These are phyloP conservation scores for Calophaca sinica DNA, from an alignment of 306 rosid species.

Conservation along the genomic window DNA sequence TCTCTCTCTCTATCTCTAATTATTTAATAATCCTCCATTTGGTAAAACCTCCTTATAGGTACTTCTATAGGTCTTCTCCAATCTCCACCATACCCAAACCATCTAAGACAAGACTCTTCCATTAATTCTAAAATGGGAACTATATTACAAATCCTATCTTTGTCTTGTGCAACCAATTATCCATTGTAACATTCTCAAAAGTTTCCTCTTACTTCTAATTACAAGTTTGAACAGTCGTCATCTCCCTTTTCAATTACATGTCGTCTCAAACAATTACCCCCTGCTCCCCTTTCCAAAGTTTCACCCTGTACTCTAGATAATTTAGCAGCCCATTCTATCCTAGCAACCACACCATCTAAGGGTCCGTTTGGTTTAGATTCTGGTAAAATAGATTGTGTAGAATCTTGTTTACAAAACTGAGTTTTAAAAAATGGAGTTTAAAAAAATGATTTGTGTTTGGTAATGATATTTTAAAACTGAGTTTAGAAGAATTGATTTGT, in stretches of 20 bases:
- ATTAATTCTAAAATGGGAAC: too few relatives aligned
- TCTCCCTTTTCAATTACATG: conserved; percentile 1
- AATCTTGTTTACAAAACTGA: too few relatives aligned
- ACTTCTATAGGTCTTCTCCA: not conserved
- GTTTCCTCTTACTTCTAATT: conserved; percentile 1
- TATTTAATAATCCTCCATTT: not conserved
- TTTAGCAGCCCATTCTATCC: conserved; percentile 13
- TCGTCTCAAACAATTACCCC: not conserved
- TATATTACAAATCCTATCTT: too few relatives aligned
- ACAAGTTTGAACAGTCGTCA: not conserved
- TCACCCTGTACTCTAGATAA: not conserved
- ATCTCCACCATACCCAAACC: not conserved
- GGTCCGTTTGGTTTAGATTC: too few relatives aligned
- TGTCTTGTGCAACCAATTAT: too few relatives aligned
- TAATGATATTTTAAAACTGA: too few relatives aligned
- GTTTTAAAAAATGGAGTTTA: too few relatives aligned
- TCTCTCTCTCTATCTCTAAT: not conserved
- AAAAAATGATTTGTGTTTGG: too few relatives aligned
- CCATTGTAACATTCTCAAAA: conserved; percentile 1
- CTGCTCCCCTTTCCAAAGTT: not conserved
- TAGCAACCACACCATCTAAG: not conserved
- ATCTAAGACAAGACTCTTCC: not conserved
- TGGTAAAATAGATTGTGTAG: too few relatives aligned
- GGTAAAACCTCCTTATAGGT: not conserved
- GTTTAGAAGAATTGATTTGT: too few relatives aligned